A percentile compares a stretch with the other conserved stretches of the same genome.
Evolutionary conservation across 768 basidiomycete species (phyloP).

Genomic region (Lentinula sp.): DNA sequence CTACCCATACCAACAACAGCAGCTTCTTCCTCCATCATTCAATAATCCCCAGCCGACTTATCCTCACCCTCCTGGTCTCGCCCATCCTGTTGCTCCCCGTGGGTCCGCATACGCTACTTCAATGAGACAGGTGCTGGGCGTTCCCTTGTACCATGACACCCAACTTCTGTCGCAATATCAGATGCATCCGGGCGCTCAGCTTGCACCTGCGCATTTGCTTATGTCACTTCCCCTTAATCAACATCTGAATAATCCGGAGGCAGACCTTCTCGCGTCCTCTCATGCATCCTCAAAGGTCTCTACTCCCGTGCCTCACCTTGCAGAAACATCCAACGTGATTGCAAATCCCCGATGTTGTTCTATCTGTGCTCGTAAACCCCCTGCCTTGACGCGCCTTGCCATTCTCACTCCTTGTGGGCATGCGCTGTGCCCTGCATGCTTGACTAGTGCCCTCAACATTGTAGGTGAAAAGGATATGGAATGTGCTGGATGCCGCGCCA

Average conservation of each 20-base stretch:
- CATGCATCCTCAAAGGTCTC: slow-evolving; percentile 14
- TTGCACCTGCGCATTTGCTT: slow-evolving; percentile 1
- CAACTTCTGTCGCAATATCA: slow-evolving; percentile 24
- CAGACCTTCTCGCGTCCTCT: slow-evolving; percentile 8
- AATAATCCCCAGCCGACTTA: not conserved
- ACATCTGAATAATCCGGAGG: not conserved
- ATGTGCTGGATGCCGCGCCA: slow-evolving; percentile 70
- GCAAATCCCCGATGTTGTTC: slow-evolving; percentile 40
- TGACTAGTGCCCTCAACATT: slow-evolving; percentile 84
- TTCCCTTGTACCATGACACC: not conserved
- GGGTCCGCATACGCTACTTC: not conserved
- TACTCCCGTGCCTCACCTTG: not conserved
- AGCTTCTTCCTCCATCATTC: slow-evolving; percentile 9
- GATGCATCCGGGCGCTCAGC: slow-evolving; percentile 21
- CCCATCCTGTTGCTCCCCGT: slow-evolving; percentile 5
- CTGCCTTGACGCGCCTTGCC: slow-evolving; percentile 41
- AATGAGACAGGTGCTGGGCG: not conserved
- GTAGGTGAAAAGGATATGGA: slow-evolving; percentile 87
- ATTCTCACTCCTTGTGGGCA: slow-evolving; percentile 72
- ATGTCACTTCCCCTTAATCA: slow-evolving; percentile 11
- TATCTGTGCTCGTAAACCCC: slow-evolving; percentile 43
- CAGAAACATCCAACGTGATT: not conserved
- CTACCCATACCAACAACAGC: slow-evolving; percentile 13
- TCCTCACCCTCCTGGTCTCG: slow-evolving; percentile 13
- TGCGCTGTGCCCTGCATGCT: slow-evolving; percentile 70